These are phyloP conservation scores for Penicillium crustosum DNA, from an alignment of 2,329 filamentous ascomycete species.

Conservation along the genomic window DNA sequence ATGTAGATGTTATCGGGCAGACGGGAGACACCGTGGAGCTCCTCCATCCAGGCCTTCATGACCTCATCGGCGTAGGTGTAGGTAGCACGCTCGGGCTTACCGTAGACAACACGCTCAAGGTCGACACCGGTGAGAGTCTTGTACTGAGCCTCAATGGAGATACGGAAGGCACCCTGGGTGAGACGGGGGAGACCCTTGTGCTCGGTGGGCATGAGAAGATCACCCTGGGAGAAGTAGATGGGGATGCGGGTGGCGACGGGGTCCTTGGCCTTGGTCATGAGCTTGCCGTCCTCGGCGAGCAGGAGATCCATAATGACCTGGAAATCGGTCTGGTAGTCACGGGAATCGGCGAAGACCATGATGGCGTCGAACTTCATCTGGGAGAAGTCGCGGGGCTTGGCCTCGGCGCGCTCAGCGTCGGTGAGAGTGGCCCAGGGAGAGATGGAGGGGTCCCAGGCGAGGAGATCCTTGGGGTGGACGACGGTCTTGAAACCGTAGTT, in stretches of 20 bases:
- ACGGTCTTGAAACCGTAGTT: slow-evolving; percentile 73
- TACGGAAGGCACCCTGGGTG: slow-evolving; percentile 74
- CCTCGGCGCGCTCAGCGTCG: slow-evolving; percentile 65
- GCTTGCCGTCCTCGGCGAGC: slow-evolving; percentile 64
- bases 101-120: slow-evolving; percentile 73
- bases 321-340: slow-evolving; percentile 73
- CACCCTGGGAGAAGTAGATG: slow-evolving; percentile 71
- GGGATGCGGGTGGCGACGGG: slow-evolving; percentile 66
- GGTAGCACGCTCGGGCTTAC: slow-evolving; percentile 72
- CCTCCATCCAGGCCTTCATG: slow-evolving; percentile 71
- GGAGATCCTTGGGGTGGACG: slow-evolving; percentile 71
- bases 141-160: slow-evolving; percentile 67
- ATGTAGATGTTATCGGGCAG: slow-evolving; percentile 72
- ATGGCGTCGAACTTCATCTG: slow-evolving; percentile 72
- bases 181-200: slow-evolving; percentile 64
- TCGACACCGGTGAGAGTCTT: slow-evolving; percentile 65
- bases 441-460: slow-evolving; percentile 67
- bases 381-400: slow-evolving; percentile 69
- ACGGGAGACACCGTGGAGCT: slow-evolving; percentile 69
- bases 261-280: slow-evolving; percentile 65
- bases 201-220: slow-evolving; percentile 64
- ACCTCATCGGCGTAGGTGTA: slow-evolving; percentile 78
- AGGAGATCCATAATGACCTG: slow-evolving; percentile 75
- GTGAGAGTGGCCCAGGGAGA: slow-evolving; percentile 69
- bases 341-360: slow-evolving; percentile 71